Base-by-base conservation (phyloP, 2,329 filamentous ascomycete species). In the Diaporthe destruens region DNA sequence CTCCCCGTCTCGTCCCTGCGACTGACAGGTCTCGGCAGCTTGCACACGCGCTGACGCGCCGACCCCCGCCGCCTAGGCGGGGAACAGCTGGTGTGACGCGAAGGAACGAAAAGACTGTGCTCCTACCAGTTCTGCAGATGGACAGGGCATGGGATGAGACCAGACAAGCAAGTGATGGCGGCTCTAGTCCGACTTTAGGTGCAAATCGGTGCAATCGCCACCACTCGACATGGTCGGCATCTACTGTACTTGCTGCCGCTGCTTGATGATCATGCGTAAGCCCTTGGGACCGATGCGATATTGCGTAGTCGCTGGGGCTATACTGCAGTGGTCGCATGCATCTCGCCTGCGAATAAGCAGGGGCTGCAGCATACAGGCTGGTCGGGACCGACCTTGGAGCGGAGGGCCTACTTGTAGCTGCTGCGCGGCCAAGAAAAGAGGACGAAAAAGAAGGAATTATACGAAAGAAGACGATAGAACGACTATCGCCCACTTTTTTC, bases 1-100 rank as follows among this genome's bases (percentile, higher is more conserved):
- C 32, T 53, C 42, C 47, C n/a, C 59, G 55, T 51, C 53, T 69
- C 47, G 42, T 42, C 32, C 67, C 36, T 42, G 55, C 44, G 42
- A 70, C 53, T 70, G 68, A 70, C 68, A 70, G 68, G 68, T 70
- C 68, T 70, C 55, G 68, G 68, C 32, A 70, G 49, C 55, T 59
- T 61, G 56, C 56, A 70, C 67, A 59, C 55, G 55, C 67, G 29
- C 61, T 51, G 61, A 25, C 61, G 56, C 39, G 57, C 57, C 57
- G 57, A 44, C 39, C 57, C 57, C 57, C 57, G 25, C 61, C 20
- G 32, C 29, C n/a, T 8, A 32, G 44, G 47, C 61, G 61, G 47
- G 61, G 61, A 44, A 53, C n/a, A 66, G 47, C 53, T 53, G 32
- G 61, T 66, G 47, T 32, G 61, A 66, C 61, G 32, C 12, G 61